These are phyloP conservation scores for Carallia pectinifolia DNA, from an alignment of 345 rosid species.

Conservation along the genomic window DNA sequence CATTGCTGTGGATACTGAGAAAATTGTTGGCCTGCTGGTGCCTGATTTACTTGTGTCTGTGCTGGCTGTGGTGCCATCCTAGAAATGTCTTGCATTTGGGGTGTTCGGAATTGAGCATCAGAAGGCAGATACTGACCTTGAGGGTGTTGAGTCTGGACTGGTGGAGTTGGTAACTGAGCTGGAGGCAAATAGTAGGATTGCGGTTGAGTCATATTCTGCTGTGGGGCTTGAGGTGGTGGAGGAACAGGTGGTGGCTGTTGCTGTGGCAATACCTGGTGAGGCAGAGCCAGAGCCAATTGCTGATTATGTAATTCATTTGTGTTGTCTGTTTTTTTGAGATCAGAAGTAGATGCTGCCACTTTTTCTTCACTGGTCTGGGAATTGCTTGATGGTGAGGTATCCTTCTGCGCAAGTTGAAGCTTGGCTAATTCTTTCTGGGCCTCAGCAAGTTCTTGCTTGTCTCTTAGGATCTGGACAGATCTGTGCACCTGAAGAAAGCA, in stretches of 20 bases:
- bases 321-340: constrained; percentile 56
- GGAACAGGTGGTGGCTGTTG: constrained; percentile 50
- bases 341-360: constrained; percentile 54
- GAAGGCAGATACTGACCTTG: constrained; percentile 51
- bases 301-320: constrained; percentile 62
- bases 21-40: constrained; percentile 42
- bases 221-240: constrained; percentile 46
- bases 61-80: constrained; percentile 56
- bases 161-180: constrained; percentile 50
- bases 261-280: constrained; percentile 73
- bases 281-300: constrained; percentile 88
- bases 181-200: constrained; percentile 72
- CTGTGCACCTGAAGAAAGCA: constrained; percentile 74
- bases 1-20: constrained; percentile 79
- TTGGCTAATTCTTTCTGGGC: constrained; percentile 89
- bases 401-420: constrained; percentile 89
- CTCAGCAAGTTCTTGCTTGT: constrained; percentile 96
- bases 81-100: constrained; percentile 63
- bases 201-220: constrained; percentile 55
- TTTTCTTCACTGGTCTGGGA: constrained; percentile 75
- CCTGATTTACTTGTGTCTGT: constrained; percentile 55
- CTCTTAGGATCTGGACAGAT: constrained; percentile 95
- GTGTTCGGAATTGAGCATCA: constrained; percentile 63
- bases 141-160: constrained; percentile 44
- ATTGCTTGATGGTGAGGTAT: constrained; percentile 62